Conservation (phyloP, 1,284 basidiomycete genomes). For the Schizophyllum amplum region DNA sequence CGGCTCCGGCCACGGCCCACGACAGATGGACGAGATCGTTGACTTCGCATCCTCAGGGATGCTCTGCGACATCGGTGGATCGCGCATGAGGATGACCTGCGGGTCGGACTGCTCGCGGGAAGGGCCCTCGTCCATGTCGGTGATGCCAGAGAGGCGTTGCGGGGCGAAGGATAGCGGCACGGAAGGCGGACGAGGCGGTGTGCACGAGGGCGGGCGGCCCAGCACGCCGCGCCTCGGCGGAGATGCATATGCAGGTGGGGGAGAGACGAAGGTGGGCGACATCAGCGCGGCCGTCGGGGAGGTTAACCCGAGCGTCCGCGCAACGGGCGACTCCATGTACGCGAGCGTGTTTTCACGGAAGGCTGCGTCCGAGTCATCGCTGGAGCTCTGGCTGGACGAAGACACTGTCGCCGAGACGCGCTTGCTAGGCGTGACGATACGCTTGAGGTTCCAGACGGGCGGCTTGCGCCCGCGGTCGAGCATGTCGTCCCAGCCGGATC, state of each 20-base stretch:
- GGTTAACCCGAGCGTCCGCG: conserved; percentile 26
- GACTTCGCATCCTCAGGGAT: conserved; percentile 16
- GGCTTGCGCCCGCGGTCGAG: conserved; percentile 24
- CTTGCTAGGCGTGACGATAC: conserved; percentile 15
- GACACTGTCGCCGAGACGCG: conserved; percentile 17
- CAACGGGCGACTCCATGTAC: conserved; percentile 34
- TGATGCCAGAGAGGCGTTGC: background rate
- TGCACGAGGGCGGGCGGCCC: background rate
- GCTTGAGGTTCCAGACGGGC: conserved; percentile 17
- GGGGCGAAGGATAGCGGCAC: background rate
- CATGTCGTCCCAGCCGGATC: conserved; percentile 48
- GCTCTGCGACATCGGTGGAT: conserved; percentile 4
- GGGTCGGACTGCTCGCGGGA: background rate
- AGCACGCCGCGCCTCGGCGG: conserved; percentile 3
- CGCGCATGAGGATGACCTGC: background rate
- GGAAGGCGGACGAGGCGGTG: background rate
- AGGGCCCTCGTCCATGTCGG: background rate
- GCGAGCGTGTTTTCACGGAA: conserved; percentile 41
- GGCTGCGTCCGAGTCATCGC: conserved; percentile 27
- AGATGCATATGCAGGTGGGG: conserved; percentile 16
- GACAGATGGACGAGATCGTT: conserved; percentile 14
- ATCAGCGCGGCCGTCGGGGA: conserved; percentile 3
- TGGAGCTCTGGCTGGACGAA: conserved; percentile 16
- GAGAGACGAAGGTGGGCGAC: conserved; percentile 9
- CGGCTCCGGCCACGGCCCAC: conserved; percentile 14